phyloP scores from a whole-genome alignment of 208 protist genomes.

The Trichomonas gallinae region DNA sequence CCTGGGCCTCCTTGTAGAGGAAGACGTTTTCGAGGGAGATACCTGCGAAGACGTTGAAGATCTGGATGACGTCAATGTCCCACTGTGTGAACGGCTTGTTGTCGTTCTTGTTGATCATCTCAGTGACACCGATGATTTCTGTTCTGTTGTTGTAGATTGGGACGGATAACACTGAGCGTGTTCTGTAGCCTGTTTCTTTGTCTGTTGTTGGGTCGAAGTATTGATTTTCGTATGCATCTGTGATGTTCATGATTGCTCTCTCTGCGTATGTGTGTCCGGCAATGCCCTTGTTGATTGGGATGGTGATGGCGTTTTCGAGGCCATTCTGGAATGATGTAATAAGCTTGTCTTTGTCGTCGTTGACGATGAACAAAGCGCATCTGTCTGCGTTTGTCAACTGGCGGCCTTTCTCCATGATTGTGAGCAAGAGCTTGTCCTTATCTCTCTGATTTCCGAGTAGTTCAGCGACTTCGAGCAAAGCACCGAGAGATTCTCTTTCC shows the following conservation, averaged over 20 bases:
- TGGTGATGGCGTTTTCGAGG: not conserved
- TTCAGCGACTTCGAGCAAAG: not conserved
- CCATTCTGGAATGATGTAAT: not conserved
- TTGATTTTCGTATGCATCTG: constrained; percentile 43
- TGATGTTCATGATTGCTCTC: constrained; percentile 37
- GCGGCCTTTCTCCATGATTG: not conserved
- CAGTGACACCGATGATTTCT: not conserved
- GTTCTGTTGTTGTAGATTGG: not conserved
- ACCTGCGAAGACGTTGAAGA: not conserved
- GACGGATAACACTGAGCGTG: not conserved
- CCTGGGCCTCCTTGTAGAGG: not conserved
- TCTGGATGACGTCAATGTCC: not conserved
- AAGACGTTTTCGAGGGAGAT: not conserved
- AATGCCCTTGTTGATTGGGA: constrained; percentile 29
- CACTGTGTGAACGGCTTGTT: not conserved
- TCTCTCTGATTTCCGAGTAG: not conserved
- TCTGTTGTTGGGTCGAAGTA: constrained; percentile 15
- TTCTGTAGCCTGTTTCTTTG: constrained; percentile 8
- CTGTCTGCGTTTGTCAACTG: not conserved
- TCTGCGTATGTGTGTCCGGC: constrained; percentile 27
- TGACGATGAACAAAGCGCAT: not conserved
- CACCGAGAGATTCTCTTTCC: not conserved
- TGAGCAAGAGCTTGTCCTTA: not conserved
- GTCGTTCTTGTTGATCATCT: constrained; percentile 20
- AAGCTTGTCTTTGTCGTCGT: not conserved